Conservation (phyloP, 1,284 basidiomycete genomes). For the Meira nashicola region DNA sequence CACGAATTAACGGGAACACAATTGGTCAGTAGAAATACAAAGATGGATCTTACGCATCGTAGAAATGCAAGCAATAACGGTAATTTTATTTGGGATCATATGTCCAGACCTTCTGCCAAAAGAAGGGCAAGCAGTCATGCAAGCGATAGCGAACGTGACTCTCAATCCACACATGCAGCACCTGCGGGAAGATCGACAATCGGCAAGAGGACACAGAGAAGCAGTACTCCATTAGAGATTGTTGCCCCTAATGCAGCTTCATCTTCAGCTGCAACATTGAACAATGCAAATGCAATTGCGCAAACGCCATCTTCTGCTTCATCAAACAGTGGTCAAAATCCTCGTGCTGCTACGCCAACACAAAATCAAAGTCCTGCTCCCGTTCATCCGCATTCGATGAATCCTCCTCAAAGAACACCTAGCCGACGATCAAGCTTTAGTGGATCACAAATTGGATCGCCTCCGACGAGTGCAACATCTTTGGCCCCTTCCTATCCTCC, state of each 20-base stretch:
- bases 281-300: constrained; percentile 7
- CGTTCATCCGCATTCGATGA: constrained; percentile 38
- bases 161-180: background rate
- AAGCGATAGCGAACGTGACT: constrained; percentile 31
- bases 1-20: constrained; percentile 16
- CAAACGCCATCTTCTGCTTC: constrained; percentile 12
- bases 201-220: constrained; percentile 6
- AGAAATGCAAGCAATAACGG: constrained; percentile 27
- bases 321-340: constrained; percentile 15
- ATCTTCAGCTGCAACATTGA: background rate
- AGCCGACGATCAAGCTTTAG: constrained; percentile 46
- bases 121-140: constrained; percentile 43
- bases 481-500: constrained; percentile 20
- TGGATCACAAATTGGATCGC: constrained; percentile 44
- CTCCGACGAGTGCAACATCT: constrained; percentile 41
- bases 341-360: constrained; percentile 29
- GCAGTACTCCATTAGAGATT: constrained; percentile 37
- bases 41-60: constrained; percentile 34
- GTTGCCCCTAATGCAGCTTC: background rate
- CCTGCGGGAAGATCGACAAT: background rate
- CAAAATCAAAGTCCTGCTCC: constrained; percentile 10
- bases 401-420: constrained; percentile 43
- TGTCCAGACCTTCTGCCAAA: constrained; percentile 34
- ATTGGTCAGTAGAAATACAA: constrained; percentile 33
- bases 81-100: constrained; percentile 35